Conservation (phyloP, 2,329 filamentous ascomycete genomes). For the Pestalotiopsis sp. region DNA sequence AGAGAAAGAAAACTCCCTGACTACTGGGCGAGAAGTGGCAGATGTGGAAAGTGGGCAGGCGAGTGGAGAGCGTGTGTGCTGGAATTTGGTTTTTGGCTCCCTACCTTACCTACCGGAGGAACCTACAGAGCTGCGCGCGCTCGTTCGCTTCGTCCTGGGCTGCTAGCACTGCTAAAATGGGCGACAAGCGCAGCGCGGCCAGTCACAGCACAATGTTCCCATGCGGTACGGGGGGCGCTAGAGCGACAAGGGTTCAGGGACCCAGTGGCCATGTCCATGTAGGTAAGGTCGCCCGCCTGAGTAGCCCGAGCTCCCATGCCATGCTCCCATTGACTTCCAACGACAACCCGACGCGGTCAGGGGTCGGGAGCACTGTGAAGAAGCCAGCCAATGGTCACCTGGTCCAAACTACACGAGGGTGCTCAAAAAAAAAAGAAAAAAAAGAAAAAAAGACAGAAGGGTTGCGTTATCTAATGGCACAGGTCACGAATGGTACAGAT, state of each 20-base stretch:
- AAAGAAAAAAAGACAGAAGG: not conserved
- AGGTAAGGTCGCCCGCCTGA: not conserved
- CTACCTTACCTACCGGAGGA: not conserved
- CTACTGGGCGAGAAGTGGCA: conserved; percentile 1
- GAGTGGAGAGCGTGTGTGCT: conserved; percentile 10
- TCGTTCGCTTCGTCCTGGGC: not conserved
- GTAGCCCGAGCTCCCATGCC: not conserved
- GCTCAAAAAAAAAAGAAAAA: not conserved
- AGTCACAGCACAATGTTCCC: not conserved
- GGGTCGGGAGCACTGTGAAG: not conserved
- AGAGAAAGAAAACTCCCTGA: conserved; percentile 7
- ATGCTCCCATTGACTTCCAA: conserved; percentile 2
- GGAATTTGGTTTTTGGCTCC: not conserved
- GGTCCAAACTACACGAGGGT: not conserved
- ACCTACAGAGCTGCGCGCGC: not conserved
- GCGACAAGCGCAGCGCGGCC: conserved; percentile 1
- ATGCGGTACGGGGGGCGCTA: conserved; percentile 3
- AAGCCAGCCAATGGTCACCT: not conserved
- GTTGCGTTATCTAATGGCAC: not conserved
- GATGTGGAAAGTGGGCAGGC: not conserved
- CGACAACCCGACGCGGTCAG: not conserved
- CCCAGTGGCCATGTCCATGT: not conserved
- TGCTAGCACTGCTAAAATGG: not conserved
- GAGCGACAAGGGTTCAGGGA: not conserved
- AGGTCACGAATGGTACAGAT: not conserved